phyloP scores from a whole-genome alignment of 805 yeast species.

The Candida insectorum region DNA sequence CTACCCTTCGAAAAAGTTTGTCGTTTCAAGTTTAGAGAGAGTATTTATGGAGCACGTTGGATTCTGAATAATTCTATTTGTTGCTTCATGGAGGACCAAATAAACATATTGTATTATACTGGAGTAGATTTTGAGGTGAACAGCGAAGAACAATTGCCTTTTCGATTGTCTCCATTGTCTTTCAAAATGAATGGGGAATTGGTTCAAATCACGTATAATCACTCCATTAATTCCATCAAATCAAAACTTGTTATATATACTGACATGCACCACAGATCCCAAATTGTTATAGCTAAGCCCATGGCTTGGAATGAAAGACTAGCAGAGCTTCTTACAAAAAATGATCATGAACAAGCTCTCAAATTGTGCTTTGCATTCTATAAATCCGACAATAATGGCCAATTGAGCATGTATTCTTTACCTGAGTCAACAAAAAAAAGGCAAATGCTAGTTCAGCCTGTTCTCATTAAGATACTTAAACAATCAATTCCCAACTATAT shows the following conservation, averaged over 20 bases:
- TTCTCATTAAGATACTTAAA: slow-evolving; percentile 54
- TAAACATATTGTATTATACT: slow-evolving; percentile 1
- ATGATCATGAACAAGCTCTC: slow-evolving; percentile 56
- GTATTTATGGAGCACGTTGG: slow-evolving; percentile 41
- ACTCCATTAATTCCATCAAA: slow-evolving; percentile 8
- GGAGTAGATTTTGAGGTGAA: neutral
- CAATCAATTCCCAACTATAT: slow-evolving; percentile 49
- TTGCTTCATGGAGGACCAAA: slow-evolving; percentile 10
- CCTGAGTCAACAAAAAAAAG: slow-evolving; percentile 46
- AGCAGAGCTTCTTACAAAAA: slow-evolving; percentile 43
- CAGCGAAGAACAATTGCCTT: neutral
- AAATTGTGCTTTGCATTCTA: slow-evolving; percentile 52
- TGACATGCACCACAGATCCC: slow-evolving; percentile 18
- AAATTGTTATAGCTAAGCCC: slow-evolving; percentile 56
- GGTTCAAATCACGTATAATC: slow-evolving; percentile 1
- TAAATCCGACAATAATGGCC: slow-evolving; percentile 38
- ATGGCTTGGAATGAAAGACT: slow-evolving; percentile 71
- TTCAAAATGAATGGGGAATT: slow-evolving; percentile 1
- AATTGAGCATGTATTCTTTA: slow-evolving; percentile 52
- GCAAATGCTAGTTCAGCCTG: slow-evolving; percentile 46
- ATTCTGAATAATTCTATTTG: slow-evolving; percentile 24
- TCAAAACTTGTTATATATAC: slow-evolving; percentile 5
- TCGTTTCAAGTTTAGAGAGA: neutral
- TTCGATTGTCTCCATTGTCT: neutral
- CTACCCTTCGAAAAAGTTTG: slow-evolving; percentile 16